Percentiles rank a stretch among this genome's conserved stretches.
Evolutionary conservation across 2,329 filamentous ascomycete genomes (phyloP).

Genomic region (Fusarium chuoi): DNA sequence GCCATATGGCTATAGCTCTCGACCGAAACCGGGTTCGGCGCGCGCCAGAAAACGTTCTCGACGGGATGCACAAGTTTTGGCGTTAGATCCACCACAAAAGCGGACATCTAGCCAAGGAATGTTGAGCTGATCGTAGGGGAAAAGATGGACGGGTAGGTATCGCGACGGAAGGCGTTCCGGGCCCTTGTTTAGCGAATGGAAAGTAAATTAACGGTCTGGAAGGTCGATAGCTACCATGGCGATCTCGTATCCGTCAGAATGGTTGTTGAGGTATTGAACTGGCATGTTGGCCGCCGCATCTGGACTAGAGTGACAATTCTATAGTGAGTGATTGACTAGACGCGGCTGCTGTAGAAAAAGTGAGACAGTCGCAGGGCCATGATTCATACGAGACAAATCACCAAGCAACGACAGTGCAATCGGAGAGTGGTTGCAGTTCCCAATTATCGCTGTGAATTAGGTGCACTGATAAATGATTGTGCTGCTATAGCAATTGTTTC

Average conservation of each 20-base stretch:
- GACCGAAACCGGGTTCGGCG: neutral
- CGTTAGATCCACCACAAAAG: neutral
- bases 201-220: neutral
- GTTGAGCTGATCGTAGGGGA: neutral
- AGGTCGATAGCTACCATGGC: neutral
- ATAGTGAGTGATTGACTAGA: neutral
- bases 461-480: neutral
- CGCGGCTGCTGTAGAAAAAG: neutral
- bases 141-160: neutral
- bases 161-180: neutral
- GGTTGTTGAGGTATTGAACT: neutral
- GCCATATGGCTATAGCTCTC: neutral
- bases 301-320: neutral
- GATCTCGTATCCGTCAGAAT: neutral
- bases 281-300: neutral
- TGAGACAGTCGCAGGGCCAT: neutral
- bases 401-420: neutral
- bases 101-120: neutral
- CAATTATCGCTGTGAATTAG: fast-evolving
- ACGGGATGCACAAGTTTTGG: neutral
- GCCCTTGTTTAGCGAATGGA: neutral
- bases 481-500: no score
- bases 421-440: fast-evolving
- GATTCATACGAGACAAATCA: no score
- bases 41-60: neutral